phyloP scores from a whole-genome alignment of 2,329 filamentous ascomycete genomes.

The Calonectria multiphialidica region DNA sequence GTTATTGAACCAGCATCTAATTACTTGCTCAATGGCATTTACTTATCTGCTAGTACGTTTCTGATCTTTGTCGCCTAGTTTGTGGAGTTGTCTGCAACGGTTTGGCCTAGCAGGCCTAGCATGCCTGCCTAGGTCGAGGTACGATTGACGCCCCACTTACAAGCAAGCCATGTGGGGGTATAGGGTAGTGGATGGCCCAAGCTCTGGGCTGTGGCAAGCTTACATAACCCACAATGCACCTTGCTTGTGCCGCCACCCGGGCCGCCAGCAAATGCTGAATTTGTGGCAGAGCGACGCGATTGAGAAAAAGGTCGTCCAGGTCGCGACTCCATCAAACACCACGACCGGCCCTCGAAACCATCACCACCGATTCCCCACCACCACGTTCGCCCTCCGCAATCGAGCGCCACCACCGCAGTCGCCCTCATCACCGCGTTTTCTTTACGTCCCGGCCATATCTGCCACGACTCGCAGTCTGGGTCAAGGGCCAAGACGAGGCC shows the following conservation, averaged over 20 bases:
- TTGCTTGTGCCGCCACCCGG: conserved; percentile 5
- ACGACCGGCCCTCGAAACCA: conserved; percentile 32
- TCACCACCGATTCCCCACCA: conserved; percentile 34
- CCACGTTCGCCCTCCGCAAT: conserved; percentile 16
- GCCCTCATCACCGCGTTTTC: conserved; percentile 17
- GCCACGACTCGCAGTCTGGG: conserved; percentile 12
- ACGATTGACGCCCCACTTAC: background rate
- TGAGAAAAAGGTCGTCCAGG: conserved; percentile 45
- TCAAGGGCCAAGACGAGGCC: conserved; percentile 28
- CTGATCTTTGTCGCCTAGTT: background rate
- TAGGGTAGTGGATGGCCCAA: conserved; percentile 30
- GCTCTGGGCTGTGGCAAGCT: conserved; percentile 16
- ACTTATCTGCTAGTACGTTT: background rate
- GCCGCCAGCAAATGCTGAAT: conserved; percentile 34
- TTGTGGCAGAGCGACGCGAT: conserved; percentile 45
- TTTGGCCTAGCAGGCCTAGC: no score
- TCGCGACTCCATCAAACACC: conserved; percentile 46
- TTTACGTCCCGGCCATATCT: background rate
- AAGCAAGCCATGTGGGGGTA: background rate
- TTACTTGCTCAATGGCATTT: background rate
- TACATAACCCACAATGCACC: conserved; percentile 33
- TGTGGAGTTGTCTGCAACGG: conserved; percentile 10
- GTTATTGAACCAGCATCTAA: background rate
- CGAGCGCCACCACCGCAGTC: background rate
- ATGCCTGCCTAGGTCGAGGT: background rate